phyloP scores from a whole-genome alignment of 768 basidiomycete species.

The Boletus tomentosulus region DNA sequence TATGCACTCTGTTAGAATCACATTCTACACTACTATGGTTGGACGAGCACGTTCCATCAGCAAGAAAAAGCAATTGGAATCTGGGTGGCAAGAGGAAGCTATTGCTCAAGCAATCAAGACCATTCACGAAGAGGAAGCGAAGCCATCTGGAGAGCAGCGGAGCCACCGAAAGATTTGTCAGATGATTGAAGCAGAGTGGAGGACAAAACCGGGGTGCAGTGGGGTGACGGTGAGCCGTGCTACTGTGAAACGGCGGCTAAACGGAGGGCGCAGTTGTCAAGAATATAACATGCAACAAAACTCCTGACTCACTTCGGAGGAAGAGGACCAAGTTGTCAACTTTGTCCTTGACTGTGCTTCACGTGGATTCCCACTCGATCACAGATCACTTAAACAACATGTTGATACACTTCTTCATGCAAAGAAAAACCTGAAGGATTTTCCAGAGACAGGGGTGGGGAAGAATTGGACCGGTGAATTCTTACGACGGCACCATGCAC shows the following conservation, averaged over 20 bases:
- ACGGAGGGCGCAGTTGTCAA: background rate
- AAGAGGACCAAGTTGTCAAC: conserved; percentile 29
- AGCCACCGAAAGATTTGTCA: no score
- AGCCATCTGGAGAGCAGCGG: no score
- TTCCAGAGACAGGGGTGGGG: background rate
- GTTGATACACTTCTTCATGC: background rate
- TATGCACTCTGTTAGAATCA: no score
- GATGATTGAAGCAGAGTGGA: no score
- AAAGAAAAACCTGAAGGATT: background rate
- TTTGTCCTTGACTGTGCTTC: background rate
- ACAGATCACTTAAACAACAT: background rate
- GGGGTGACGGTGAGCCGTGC: background rate
- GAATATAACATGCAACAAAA: background rate
- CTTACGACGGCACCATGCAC: background rate
- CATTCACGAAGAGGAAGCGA: no score
- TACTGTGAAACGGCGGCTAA: background rate
- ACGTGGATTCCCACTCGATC: background rate
- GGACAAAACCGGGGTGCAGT: background rate
- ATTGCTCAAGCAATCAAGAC: no score
- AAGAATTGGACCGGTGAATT: background rate
- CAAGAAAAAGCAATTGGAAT: no score
- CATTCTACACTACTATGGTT: no score
- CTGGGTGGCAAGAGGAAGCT: no score
- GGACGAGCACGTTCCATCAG: no score
- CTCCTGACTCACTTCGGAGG: conserved; percentile 24